Percentiles rank a stretch among this genome's conserved stretches.
These are phyloP conservation scores for Wickerhamiella musiphila DNA, from an alignment of 805 yeast species.

Conservation along the genomic window DNA sequence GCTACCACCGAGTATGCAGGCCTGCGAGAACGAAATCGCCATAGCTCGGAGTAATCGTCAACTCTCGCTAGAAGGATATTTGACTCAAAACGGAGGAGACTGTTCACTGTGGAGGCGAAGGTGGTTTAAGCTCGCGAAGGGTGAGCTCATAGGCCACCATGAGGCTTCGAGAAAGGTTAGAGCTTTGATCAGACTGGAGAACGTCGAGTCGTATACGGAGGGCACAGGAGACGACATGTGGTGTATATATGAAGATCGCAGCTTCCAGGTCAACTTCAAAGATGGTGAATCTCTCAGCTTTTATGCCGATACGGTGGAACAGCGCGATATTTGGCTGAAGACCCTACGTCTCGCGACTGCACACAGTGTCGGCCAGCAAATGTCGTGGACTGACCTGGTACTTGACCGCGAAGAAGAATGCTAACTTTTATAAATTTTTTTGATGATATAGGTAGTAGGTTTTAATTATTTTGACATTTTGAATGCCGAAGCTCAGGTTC, in stretches of 20 bases:
- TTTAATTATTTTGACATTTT: no score
- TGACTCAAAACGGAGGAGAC: constrained; percentile 90
- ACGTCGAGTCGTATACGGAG: constrained; percentile 38
- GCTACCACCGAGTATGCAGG: constrained; percentile 40
- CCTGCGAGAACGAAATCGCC: constrained; percentile 18
- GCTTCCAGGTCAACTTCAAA: constrained; percentile 56
- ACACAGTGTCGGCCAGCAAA: constrained; percentile 10
- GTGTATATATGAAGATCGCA: constrained; percentile 60
- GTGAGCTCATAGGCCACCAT: constrained; percentile 57
- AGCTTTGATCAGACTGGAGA: constrained; percentile 57
- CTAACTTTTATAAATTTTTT: no score
- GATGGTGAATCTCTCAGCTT: constrained; percentile 73
- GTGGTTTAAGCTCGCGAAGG: constrained; percentile 53
- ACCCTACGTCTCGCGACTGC: constrained; percentile 38
- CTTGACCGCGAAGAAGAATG: constrained; percentile 6
- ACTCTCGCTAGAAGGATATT: constrained; percentile 39
- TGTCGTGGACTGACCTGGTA: constrained; percentile 16
- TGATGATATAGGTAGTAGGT: no score
- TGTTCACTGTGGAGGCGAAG: constrained; percentile 63
- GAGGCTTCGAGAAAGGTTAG: constrained; percentile 53
- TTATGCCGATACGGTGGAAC: constrained; percentile 56
- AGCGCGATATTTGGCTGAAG: constrained; percentile 49
- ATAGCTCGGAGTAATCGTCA: constrained; percentile 19
- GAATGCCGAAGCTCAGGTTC: no score
- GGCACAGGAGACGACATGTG: constrained; percentile 25